phyloP scores from a whole-genome alignment of 257 asterid species.

The Leonotis leonurus region DNA sequence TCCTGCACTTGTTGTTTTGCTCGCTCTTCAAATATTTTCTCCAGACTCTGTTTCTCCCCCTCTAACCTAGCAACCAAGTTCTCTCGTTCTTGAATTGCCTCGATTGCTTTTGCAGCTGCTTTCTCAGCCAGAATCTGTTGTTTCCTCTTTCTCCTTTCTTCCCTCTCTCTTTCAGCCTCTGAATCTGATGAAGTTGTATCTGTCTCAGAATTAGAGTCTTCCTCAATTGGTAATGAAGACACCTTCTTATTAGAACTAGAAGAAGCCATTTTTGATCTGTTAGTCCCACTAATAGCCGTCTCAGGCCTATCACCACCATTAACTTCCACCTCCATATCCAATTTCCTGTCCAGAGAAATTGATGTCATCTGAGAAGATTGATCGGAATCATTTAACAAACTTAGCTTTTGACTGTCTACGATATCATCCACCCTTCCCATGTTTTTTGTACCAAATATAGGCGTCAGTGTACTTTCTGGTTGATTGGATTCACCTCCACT shows the following conservation, averaged over 20 bases:
- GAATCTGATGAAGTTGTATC: conserved; percentile 74
- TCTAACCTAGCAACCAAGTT: conserved; percentile 82
- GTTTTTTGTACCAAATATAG: conserved; percentile 18
- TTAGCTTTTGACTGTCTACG: conserved; percentile 30
- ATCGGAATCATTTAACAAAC: conserved; percentile 15
- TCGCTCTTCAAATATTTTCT: conserved; percentile 86
- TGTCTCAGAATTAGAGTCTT: conserved; percentile 69
- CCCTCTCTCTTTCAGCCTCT: conserved; percentile 82
- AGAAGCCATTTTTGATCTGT: conserved; percentile 31
- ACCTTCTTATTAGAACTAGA: conserved; percentile 41
- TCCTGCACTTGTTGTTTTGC: conserved; percentile 88
- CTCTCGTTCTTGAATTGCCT: conserved; percentile 87
- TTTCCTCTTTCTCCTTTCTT: conserved; percentile 79
- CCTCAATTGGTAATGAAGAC: conserved; percentile 51
- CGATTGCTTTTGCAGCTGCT: conserved; percentile 85
- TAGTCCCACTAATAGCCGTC: conserved; percentile 23
- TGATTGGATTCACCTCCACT: conserved; percentile 39
- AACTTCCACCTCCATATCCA: conserved; percentile 29
- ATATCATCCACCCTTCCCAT: conserved; percentile 26
- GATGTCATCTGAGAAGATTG: conserved; percentile 17
- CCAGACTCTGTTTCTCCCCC: conserved; percentile 94
- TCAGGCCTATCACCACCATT: conserved; percentile 28
- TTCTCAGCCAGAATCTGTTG: conserved; percentile 81
- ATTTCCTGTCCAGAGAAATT: conserved; percentile 30
- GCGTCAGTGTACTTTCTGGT: conserved; percentile 17